These are phyloP conservation scores for Mortierella sp. DNA, from an alignment of 371 early-diverging fungal genomes.

Conservation along the genomic window DNA sequence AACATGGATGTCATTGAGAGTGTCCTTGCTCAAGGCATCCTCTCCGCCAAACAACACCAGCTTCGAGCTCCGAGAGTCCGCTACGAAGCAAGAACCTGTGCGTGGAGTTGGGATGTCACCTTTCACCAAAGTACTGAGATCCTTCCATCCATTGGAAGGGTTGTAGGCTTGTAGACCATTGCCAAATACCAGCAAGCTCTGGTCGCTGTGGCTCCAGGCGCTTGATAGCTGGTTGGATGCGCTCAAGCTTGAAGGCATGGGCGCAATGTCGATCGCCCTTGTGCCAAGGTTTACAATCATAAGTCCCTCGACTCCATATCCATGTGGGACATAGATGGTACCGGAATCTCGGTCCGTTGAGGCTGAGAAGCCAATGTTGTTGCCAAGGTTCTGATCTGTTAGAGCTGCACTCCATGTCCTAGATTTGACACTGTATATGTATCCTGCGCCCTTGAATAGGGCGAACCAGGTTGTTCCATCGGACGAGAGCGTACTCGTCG, in stretches of 20 bases:
- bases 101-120: background rate
- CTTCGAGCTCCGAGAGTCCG: constrained; percentile 1
- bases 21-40: background rate
- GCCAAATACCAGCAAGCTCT: background rate
- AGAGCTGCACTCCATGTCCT: background rate
- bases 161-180: background rate
- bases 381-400: background rate
- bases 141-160: background rate
- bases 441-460: background rate
- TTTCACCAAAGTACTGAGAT: background rate
- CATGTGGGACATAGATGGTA: constrained; percentile 3
- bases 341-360: constrained; percentile 6
- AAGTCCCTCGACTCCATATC: background rate
- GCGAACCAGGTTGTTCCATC: constrained; percentile 7
- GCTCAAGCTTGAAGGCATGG: background rate
- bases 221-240: background rate
- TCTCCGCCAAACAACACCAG: constrained; percentile 14
- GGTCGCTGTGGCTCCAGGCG: background rate
- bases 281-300: background rate
- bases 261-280: background rate
- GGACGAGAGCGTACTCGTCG: constrained; percentile 2
- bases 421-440: constrained; percentile 2
- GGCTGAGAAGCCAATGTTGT: background rate
- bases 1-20: constrained; percentile 5
- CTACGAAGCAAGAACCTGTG: background rate